Percentiles rank a stretch among this genome's conserved stretches.
phyloP scores from a whole-genome alignment of 345 rosid species.

The Sisymbrium irio region DNA sequence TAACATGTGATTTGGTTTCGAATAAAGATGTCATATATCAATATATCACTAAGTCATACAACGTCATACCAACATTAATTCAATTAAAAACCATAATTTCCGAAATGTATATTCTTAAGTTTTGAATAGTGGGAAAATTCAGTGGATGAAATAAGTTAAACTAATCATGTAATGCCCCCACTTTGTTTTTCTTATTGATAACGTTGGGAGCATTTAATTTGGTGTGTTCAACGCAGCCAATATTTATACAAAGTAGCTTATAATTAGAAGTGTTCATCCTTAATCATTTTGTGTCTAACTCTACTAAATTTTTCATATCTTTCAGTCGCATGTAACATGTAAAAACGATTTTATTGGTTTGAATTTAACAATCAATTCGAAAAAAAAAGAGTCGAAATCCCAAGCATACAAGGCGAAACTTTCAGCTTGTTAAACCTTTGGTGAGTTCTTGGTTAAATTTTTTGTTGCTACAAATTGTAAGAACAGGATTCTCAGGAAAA shows the following conservation, averaged over 20 bases:
- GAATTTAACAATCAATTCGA: too few species aligned
- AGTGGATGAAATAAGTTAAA: slow-evolving; percentile 14
- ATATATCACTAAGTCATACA: not conserved
- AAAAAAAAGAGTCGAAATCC: not conserved
- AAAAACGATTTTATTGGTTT: too few species aligned
- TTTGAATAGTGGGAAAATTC: slow-evolving; percentile 19
- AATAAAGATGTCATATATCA: not conserved
- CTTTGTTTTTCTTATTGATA: slow-evolving; percentile 1
- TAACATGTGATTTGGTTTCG: slow-evolving; percentile 21
- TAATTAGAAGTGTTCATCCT: too few species aligned
- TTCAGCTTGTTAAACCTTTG: too few species aligned
- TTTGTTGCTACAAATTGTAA: too few species aligned
- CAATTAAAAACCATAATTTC: not conserved
- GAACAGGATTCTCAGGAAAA: too few species aligned
- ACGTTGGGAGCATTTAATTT: not conserved
- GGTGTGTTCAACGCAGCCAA: slow-evolving; percentile 14
- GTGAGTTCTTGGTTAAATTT: too few species aligned
- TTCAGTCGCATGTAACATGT: too few species aligned
- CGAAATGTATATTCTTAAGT: not conserved
- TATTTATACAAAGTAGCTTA: not conserved
- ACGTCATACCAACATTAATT: slow-evolving; percentile 1
- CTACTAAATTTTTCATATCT: too few species aligned
- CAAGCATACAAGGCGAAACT: too few species aligned
- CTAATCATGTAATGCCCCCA: slow-evolving; percentile 17
- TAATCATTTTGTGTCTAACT: too few species aligned